Evolutionary conservation across 106 monocot genomes (phyloP), one percentile per base, ranked within the genome.

Genomic region (Phalaenopsis equestris): DNA sequence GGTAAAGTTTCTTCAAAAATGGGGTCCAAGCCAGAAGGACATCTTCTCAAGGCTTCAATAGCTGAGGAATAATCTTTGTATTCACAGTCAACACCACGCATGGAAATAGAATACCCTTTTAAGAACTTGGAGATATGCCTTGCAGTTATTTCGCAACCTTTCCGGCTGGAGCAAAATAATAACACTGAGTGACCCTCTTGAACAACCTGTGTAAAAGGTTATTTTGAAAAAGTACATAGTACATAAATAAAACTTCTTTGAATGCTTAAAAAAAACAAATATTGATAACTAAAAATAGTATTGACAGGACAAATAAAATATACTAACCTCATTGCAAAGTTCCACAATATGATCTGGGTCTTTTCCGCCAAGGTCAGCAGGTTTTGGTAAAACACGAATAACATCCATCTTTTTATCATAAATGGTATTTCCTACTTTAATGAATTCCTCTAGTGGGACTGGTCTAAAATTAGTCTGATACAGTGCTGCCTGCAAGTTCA

Each of bases 331-430:
- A 80, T 95, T 91, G 81, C 99, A 99, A 42, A 99, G 80, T 79
- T 95, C 95, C 17, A 87, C 93, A 85, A 99, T 90, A 42, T 99
- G 95, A 83, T 99, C 99, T 76, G 95, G 93, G 85, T 99, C 99
- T 88, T 93, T 99, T 21, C 99, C 93, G 23, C 92, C 91, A 82
- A 90, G 83, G 48, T 95, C 87, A 80, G 95, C 87, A 79, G 81
- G 70, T 88, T 90, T 92, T 36, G 85, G 75, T 23, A 99, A 82
- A 64, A 55, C 84, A 23, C 99, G 82, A 37, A 99, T 81, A 79
- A 85, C 58, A 72, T 95, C 82, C 93, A 99, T 72, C 41, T 84
- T 90, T 87, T 91, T 99, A 83, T 88, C 85, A 75, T 87, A 86
- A 85, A 99, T 93, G 10, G 56, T 84, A 85, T 88, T 93, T 80